phyloP scores from a whole-genome alignment of 176 grass and related monocot genomes.

The Avena sativa region DNA sequence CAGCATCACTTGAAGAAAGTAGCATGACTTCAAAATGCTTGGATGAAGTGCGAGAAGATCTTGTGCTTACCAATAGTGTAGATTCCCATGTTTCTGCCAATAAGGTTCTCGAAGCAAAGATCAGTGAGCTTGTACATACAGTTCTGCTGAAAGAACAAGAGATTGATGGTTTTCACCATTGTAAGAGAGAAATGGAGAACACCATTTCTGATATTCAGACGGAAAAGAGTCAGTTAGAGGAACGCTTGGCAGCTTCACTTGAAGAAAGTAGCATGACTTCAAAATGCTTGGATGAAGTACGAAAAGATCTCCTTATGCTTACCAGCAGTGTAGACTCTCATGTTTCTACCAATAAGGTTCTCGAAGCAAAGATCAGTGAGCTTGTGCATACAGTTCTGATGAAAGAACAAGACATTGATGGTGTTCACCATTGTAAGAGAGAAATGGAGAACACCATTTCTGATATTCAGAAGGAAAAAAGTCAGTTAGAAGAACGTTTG shows the following conservation, averaged over 20 bases:
- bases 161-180: conserved; percentile 18
- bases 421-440: neutral
- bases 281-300: neutral
- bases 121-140: too few relatives aligned
- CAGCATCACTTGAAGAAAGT: too few relatives aligned
- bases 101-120: too few relatives aligned
- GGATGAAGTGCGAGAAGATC: too few relatives aligned
- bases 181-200: conserved; percentile 12
- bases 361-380: conserved; percentile 22
- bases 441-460: conserved; percentile 17
- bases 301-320: neutral
- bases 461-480: conserved; percentile 30
- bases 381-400: conserved; percentile 13
- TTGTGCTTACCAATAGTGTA: too few relatives aligned
- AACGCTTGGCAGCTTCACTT: conserved; percentile 10
- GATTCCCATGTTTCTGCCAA: too few relatives aligned
- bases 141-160: conserved; percentile 12
- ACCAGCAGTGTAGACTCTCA: neutral
- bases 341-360: conserved; percentile 24
- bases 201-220: conserved; percentile 20
- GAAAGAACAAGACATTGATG: conserved; percentile 22
- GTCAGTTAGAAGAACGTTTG: conserved; percentile 27
- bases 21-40: too few relatives aligned
- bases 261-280: conserved; percentile 4
- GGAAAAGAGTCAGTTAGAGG: conserved; percentile 16